Conservation (phyloP, 306 rosid genomes). For the Ceratonia siliqua region DNA sequence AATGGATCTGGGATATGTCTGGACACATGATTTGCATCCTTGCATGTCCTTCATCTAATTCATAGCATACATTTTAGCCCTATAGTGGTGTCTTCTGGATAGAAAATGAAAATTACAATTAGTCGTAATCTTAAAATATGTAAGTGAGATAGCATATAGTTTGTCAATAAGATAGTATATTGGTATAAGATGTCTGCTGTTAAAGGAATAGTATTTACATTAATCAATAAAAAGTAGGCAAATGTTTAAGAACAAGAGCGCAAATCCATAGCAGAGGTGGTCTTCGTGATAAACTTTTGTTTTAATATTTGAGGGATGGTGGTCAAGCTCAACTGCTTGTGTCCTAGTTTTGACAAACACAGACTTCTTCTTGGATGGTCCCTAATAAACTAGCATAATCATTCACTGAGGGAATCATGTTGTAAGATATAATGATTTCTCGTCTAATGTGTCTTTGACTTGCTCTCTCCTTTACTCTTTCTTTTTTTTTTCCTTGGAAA, state of each 20-base stretch:
- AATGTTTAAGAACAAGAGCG: background rate
- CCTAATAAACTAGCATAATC: background rate
- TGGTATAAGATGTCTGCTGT: background rate
- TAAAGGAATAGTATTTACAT: background rate
- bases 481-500: background rate
- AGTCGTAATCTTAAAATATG: background rate
- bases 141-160: background rate
- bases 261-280: constrained; percentile 1
- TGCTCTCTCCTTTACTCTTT: background rate
- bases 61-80: background rate
- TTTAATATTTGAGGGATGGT: background rate
- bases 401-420: constrained; percentile 6
- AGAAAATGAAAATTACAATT: background rate
- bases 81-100: background rate
- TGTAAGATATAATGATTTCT: background rate
- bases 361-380: background rate
- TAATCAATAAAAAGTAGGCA: background rate
- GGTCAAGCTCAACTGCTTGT: background rate
- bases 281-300: background rate
- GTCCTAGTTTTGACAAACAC: background rate
- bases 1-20: background rate
- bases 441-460: background rate
- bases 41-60: background rate
- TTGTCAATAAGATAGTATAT: background rate
- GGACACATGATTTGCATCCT: background rate